These are phyloP conservation scores for Tuctoria greenei DNA, from an alignment of 176 grass and related monocot species.

Conservation along the genomic window DNA sequence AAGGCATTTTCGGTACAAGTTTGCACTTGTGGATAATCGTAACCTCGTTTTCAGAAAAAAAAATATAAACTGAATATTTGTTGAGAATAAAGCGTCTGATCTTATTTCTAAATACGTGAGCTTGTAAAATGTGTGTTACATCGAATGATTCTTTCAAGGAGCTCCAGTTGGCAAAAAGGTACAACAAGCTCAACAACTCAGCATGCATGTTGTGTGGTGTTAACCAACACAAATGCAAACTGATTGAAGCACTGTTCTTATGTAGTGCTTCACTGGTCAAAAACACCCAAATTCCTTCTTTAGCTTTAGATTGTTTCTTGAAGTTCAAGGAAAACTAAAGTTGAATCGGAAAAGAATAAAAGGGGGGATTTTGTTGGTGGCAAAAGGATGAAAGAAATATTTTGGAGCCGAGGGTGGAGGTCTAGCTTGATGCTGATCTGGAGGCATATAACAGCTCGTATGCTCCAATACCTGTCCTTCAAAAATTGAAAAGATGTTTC, in stretches of 20 bases:
- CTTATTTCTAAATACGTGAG: neutral
- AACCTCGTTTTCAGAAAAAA: neutral
- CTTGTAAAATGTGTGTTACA: neutral
- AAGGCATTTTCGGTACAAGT: neutral
- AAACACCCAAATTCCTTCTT: constrained; percentile 6
- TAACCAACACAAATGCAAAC: constrained; percentile 28
- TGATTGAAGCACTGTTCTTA: constrained; percentile 7
- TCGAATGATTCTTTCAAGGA: constrained; percentile 23
- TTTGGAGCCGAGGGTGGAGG: constrained; percentile 7
- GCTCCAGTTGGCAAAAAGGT: neutral
- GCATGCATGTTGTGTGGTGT: neutral
- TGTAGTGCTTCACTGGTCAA: constrained; percentile 3
- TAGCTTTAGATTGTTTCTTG: constrained; percentile 49
- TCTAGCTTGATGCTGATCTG: constrained; percentile 18
- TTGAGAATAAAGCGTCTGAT: neutral
- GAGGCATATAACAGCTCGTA: constrained; percentile 27
- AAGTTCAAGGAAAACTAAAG: constrained; percentile 52
- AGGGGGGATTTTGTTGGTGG: constrained; percentile 13
- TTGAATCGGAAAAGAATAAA: constrained; percentile 42
- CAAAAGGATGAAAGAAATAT: constrained; percentile 6
- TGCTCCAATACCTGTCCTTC: constrained; percentile 29
- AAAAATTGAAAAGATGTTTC: constrained; percentile 22
- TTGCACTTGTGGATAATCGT: neutral
- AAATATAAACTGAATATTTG: neutral
- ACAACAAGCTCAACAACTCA: constrained; percentile 11